Conservation (phyloP, 768 basidiomycete species). For the Lactarius sanguifluus region DNA sequence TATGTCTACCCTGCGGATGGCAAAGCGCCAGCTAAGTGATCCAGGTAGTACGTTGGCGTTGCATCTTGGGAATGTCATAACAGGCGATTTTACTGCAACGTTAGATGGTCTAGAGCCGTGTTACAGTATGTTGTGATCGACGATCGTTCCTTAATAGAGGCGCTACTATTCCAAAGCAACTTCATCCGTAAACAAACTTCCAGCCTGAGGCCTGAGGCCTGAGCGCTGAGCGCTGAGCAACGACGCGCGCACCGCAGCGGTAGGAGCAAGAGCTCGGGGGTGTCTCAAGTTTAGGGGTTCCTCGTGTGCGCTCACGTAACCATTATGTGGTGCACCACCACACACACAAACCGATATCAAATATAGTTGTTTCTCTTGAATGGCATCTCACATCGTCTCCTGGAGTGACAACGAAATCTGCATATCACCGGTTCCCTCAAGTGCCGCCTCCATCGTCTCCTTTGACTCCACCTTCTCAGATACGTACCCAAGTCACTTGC, state of each 20-base stretch:
- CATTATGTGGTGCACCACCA: too few species aligned
- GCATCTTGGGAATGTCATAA: neutral
- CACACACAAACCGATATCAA: neutral
- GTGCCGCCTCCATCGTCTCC: conserved; percentile 7
- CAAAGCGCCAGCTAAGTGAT: neutral
- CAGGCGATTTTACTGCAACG: neutral
- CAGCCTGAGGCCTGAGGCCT: neutral
- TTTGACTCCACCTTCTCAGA: conserved; percentile 11
- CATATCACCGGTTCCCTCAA: neutral
- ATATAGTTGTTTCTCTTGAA: neutral
- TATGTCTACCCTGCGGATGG: neutral
- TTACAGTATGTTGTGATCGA: neutral
- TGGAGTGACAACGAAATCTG: neutral
- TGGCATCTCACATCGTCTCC: conserved; percentile 8
- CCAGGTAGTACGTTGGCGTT: neutral
- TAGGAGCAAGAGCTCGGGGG: too few species aligned
- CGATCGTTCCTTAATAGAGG: neutral
- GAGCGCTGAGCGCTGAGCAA: too few species aligned
- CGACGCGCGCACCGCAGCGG: too few species aligned
- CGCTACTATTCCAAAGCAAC: neutral
- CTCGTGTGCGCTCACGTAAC: too few species aligned
- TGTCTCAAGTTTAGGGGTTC: too few species aligned
- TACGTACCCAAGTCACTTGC: neutral
- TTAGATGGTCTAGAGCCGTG: neutral
- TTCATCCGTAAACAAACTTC: neutral